phyloP scores from a whole-genome alignment of 2,329 filamentous ascomycete genomes.

The Aspergillus spinulosporus region DNA sequence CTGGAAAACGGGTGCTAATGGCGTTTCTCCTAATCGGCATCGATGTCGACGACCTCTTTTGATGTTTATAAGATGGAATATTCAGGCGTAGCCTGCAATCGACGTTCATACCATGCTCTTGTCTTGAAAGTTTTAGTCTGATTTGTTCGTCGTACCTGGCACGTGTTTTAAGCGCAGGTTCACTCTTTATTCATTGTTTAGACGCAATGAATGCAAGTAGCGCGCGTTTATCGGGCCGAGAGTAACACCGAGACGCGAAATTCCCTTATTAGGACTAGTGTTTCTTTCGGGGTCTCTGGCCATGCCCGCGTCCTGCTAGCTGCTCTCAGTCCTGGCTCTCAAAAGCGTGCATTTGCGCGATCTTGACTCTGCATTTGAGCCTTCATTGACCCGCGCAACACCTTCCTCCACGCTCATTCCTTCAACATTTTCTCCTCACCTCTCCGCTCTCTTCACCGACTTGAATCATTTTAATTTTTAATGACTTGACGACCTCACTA shows the following conservation, averaged over 20 bases:
- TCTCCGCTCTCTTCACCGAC: constrained; percentile 21
- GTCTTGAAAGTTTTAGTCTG: neutral
- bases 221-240: constrained; percentile 28
- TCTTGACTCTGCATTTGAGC: constrained; percentile 23
- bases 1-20: constrained; percentile 46
- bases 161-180: constrained; percentile 5
- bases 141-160: constrained; percentile 8
- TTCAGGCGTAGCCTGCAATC: constrained; percentile 30
- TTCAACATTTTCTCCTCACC: constrained; percentile 13
- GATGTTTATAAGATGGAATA: constrained; percentile 35
- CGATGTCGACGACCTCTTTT: constrained; percentile 35
- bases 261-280: constrained; percentile 37
- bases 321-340: constrained; percentile 31
- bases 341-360: constrained; percentile 34
- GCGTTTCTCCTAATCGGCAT: constrained; percentile 38
- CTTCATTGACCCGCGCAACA: constrained; percentile 18
- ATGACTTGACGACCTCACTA: constrained; percentile 35
- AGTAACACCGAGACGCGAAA: constrained; percentile 29
- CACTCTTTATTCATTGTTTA: constrained; percentile 4
- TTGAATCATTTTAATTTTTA: constrained; percentile 22
- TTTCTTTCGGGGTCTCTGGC: constrained; percentile 40
- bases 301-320: constrained; percentile 37
- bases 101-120: constrained; percentile 11
- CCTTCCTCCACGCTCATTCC: constrained; percentile 18
- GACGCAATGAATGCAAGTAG: constrained; percentile 3